A percentile compares a stretch with the other conserved stretches of the same genome.
These are phyloP conservation scores for Barnettozyma pratensis DNA, from an alignment of 805 yeast genomes.

Conservation along the genomic window DNA sequence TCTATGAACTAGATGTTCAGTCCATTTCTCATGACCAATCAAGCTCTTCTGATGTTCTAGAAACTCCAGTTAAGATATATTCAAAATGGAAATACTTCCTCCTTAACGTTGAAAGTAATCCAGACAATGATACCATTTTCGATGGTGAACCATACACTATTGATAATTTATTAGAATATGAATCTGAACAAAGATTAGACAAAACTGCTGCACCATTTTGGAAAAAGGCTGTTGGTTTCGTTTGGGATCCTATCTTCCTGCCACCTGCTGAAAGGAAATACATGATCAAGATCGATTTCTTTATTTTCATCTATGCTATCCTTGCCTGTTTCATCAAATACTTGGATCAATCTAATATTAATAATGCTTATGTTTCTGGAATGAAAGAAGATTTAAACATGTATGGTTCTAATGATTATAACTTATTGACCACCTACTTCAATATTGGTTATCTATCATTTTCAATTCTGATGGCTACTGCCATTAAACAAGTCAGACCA, in stretches of 20 bases:
- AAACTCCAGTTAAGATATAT: not conserved
- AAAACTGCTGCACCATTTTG: slow-evolving; percentile 5
- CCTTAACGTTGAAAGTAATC: not conserved
- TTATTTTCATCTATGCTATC: slow-evolving; percentile 10
- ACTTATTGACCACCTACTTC: slow-evolving; percentile 7
- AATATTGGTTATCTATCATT: slow-evolving; percentile 9
- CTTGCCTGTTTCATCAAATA: slow-evolving; percentile 37
- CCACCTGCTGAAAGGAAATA: slow-evolving; percentile 5
- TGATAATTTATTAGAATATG: slow-evolving; percentile 4
- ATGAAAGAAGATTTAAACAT: slow-evolving; percentile 52
- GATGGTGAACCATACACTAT: slow-evolving; percentile 10
- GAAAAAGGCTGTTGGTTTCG: slow-evolving; percentile 6
- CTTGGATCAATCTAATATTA: slow-evolving; percentile 52
- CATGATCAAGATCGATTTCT: slow-evolving; percentile 9
- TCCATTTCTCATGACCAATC: not conserved
- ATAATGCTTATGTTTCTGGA: slow-evolving; percentile 64
- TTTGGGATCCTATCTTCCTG: slow-evolving; percentile 9
- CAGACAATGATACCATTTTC: slow-evolving; percentile 3
- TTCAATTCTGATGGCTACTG: not conserved
- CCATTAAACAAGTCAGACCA: slow-evolving; percentile 3
- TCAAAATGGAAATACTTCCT: not conserved
- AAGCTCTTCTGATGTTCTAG: not conserved
- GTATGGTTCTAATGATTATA: slow-evolving; percentile 51
- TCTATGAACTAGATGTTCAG: not conserved
- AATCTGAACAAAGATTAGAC: slow-evolving; percentile 1